Percentiles rank a stretch among this genome's conserved stretches.
Conservation (phyloP, 371 early-diverging fungal genomes). For the Apophysomyces sp. region DNA sequence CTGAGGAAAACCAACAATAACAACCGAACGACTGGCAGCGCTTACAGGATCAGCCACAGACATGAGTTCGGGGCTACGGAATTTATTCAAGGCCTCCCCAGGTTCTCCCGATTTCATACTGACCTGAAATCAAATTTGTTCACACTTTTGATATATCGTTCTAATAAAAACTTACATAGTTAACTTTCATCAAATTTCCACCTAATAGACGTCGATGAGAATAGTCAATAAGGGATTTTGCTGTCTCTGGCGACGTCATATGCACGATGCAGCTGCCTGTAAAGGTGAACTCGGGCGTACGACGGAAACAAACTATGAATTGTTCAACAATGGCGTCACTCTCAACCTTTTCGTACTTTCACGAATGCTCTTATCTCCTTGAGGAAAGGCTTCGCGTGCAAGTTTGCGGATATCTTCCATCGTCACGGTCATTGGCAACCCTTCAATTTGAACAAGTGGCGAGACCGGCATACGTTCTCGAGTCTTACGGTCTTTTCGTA, state of each 20-base stretch:
- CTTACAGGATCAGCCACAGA: slow-evolving; percentile 29
- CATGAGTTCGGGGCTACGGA: slow-evolving; percentile 28
- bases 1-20: slow-evolving; percentile 33
- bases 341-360: slow-evolving; percentile 18
- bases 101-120: background rate
- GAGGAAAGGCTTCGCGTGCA: slow-evolving; percentile 40
- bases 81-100: slow-evolving; percentile 11
- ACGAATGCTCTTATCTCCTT: slow-evolving; percentile 36
- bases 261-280: slow-evolving; percentile 34
- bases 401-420: slow-evolving; percentile 43
- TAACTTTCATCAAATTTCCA: slow-evolving; percentile 31
- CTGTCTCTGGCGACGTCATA: slow-evolving; percentile 30
- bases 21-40: slow-evolving; percentile 41
- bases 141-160: background rate
- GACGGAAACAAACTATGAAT: slow-evolving; percentile 34
- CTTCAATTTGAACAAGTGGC: slow-evolving; percentile 32
- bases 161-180: slow-evolving; percentile 26
- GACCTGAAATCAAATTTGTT: slow-evolving; percentile 3
- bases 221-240: slow-evolving; percentile 32
- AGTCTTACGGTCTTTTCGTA: slow-evolving; percentile 10
- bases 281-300: slow-evolving; percentile 35
- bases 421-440: slow-evolving; percentile 39
- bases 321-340: background rate
- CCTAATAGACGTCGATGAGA: slow-evolving; percentile 38
- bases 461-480: slow-evolving; percentile 5